Evolutionary conservation across 495 filamentous ascomycete species (phyloP).

Genomic region (Xylaria bambusicola): DNA sequence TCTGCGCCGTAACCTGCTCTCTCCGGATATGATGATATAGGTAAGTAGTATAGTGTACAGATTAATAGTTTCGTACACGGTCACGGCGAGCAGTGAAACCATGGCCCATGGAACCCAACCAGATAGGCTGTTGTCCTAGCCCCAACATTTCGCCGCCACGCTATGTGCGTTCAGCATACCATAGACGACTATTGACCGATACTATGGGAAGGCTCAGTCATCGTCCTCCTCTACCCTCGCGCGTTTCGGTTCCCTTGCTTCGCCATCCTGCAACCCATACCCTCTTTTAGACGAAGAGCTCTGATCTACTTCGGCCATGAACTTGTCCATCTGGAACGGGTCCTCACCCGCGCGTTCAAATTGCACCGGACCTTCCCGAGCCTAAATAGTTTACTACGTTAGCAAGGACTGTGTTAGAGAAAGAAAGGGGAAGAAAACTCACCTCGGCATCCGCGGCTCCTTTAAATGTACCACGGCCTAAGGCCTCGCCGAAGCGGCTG

Average conservation of each 20-base stretch:
- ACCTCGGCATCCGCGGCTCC: constrained; percentile 86
- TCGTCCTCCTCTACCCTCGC: constrained; percentile 79
- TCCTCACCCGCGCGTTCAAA: constrained; percentile 90
- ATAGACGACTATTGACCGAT: neutral
- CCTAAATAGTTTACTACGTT: constrained; percentile 46
- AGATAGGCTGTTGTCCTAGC: too few species aligned
- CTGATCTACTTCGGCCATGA: constrained; percentile 77
- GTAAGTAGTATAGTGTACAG: too few species aligned
- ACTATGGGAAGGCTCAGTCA: constrained; percentile 26
- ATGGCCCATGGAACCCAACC: too few species aligned
- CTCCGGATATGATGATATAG: too few species aligned
- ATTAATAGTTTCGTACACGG: too few species aligned
- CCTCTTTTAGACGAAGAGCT: constrained; percentile 69
- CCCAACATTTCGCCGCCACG: too few species aligned
- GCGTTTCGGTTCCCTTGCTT: constrained; percentile 69
- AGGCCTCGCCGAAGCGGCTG: constrained; percentile 75
- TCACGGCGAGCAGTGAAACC: too few species aligned
- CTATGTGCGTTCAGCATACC: too few species aligned
- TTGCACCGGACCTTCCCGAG: constrained; percentile 87
- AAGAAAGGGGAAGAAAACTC: constrained; percentile 34
- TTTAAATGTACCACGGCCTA: constrained; percentile 90
- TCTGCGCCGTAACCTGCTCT: too few species aligned
- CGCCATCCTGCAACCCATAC: constrained; percentile 80
- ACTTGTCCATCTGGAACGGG: constrained; percentile 90
- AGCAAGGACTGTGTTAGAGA: constrained; percentile 29